Conservation (phyloP, 176 grass and related monocot species). For the Oryza meridionalis region DNA sequence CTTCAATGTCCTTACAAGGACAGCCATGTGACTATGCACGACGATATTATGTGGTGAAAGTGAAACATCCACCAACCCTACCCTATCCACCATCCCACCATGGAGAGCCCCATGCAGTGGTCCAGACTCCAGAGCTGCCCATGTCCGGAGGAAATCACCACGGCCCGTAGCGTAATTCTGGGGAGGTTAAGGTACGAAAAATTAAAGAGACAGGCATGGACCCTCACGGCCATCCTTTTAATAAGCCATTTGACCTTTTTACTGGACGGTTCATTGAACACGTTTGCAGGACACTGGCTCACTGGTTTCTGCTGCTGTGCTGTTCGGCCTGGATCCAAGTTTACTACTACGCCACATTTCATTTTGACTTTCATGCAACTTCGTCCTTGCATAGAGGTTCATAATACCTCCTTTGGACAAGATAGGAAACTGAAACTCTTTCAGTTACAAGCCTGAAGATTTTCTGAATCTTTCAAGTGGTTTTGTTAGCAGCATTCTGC, state of each 20-base stretch:
- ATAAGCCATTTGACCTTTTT: constrained; percentile 39
- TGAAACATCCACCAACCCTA: constrained; percentile 46
- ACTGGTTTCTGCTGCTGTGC: neutral
- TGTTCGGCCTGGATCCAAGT: constrained; percentile 38
- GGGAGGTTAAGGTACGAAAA: constrained; percentile 38
- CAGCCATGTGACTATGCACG: constrained; percentile 46
- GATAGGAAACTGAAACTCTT: neutral
- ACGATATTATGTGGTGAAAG: constrained; percentile 40
- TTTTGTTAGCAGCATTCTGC: neutral
- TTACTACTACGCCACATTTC: constrained; percentile 18
- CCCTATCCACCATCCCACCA: constrained; percentile 19
- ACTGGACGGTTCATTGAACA: constrained; percentile 23
- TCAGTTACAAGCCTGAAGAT: neutral
- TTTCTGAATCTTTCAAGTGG: neutral
- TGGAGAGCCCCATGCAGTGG: constrained; percentile 36
- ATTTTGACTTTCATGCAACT: constrained; percentile 30
- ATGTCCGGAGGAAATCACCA: constrained; percentile 31
- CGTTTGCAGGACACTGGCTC: neutral
- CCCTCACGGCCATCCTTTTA: constrained; percentile 41
- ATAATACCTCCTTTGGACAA: neutral
- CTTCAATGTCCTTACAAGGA: constrained; percentile 46
- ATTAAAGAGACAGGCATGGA: constrained; percentile 19
- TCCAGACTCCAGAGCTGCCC: constrained; percentile 10
- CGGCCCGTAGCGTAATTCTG: constrained; percentile 36
- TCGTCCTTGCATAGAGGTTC: neutral